These are phyloP conservation scores for Botrytis paeoniae DNA, from an alignment of 2,329 filamentous ascomycete genomes.

Conservation along the genomic window DNA sequence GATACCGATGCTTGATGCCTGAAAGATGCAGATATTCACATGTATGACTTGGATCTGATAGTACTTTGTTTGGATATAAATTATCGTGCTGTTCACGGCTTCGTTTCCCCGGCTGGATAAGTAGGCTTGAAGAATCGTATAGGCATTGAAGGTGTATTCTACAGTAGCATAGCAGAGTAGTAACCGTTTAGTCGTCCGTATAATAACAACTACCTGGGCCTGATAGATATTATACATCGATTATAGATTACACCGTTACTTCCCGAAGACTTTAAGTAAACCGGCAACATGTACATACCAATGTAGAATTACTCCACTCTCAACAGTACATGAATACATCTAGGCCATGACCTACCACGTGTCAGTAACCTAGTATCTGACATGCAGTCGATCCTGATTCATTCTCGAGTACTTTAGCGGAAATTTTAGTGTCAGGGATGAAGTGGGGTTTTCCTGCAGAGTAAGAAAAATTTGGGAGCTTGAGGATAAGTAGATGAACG, in stretches of 20 bases:
- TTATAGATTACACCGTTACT: conserved; percentile 9
- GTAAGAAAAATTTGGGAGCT: not conserved
- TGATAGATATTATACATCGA: not conserved
- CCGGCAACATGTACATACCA: not conserved
- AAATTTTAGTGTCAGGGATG: conserved; percentile 1
- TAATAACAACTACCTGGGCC: not conserved
- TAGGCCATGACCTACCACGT: conserved; percentile 16
- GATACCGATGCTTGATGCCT: not conserved
- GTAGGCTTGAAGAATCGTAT: not conserved
- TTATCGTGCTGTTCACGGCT: conserved; percentile 8
- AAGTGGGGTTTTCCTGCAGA: not conserved
- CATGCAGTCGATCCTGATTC: conserved; percentile 21
- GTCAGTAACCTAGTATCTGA: conserved; percentile 19
- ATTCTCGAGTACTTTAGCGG: conserved; percentile 7
- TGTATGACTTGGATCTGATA: conserved; percentile 8
- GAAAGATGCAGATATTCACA: not conserved
- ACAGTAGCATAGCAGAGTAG: conserved; percentile 2
- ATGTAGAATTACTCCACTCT: not conserved
- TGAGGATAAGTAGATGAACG: not conserved
- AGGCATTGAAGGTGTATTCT: not conserved
- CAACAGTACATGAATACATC: not conserved
- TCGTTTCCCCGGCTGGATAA: not conserved
- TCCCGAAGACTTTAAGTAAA: not conserved
- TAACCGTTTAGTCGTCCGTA: not conserved
- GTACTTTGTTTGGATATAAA: conserved; percentile 7